Evolutionary conservation across 140 eudicot species (phyloP).

Genomic region (Erigeron philadelphicus): DNA sequence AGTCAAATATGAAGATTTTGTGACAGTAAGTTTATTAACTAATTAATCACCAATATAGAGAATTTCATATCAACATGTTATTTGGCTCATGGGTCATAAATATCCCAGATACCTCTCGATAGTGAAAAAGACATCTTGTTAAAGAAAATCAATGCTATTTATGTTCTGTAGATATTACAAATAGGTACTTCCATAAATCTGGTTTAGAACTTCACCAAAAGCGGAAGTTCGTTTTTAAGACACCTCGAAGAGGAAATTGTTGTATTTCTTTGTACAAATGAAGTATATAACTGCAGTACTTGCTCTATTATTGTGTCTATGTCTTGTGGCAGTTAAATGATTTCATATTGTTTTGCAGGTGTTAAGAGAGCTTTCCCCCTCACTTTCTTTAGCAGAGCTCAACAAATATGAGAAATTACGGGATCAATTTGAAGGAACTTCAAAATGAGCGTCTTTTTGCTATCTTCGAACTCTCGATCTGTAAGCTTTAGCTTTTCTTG

Average conservation of each 20-base stretch:
- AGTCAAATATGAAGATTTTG: slow-evolving; percentile 77
- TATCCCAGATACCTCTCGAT: slow-evolving; percentile 6
- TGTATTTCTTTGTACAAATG: background rate
- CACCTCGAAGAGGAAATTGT: background rate
- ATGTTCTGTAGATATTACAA: background rate
- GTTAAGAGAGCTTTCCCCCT: slow-evolving; percentile 70
- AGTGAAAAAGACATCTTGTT: background rate
- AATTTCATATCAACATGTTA: slow-evolving; percentile 5
- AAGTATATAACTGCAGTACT: background rate
- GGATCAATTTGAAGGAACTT: slow-evolving; percentile 81
- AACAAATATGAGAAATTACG: slow-evolving; percentile 74
- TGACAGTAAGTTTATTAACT: slow-evolving; percentile 43
- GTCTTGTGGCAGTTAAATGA: background rate
- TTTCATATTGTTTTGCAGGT: slow-evolving; percentile 47
- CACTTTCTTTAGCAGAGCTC: slow-evolving; percentile 79
- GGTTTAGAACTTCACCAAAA: background rate
- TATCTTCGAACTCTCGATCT: background rate
- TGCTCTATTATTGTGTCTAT: background rate
- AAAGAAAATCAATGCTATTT: background rate
- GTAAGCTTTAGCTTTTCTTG: too few relatives aligned
- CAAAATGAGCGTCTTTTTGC: slow-evolving; percentile 23
- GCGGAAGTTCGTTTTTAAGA: background rate
- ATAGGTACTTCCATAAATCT: background rate
- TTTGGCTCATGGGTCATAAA: background rate
- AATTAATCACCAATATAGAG: background rate